Base-by-base conservation (phyloP, 2,329 filamentous ascomycete species). In the Exophiala dermatitidis region DNA sequence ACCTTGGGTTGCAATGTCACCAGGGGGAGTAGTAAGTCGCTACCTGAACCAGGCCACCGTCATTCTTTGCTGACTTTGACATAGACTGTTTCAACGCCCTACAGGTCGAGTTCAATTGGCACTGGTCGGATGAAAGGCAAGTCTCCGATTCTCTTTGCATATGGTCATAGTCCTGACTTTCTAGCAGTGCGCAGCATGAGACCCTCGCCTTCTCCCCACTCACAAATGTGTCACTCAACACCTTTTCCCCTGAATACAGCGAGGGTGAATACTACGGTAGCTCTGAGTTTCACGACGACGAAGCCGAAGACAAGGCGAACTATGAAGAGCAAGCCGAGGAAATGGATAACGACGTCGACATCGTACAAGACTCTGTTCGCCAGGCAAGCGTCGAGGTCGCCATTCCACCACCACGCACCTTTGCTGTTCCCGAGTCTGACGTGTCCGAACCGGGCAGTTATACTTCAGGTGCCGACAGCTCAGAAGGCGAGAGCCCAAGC, bases 1-100 rank as follows among this genome's bases (percentile, higher is more conserved):
- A 65, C 65, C 3, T 77, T 80, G 62, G 78, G 78, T 12, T 67
- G 71, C 34, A 69, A 75, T 54, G 75, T 81, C 28, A 71, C 69
- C 54, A 73, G 77, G 62, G 75, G 73, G 12, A 59, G 65, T 36
- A 32, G 59, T 61, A 48, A 54, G 53, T 55, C 9, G 10, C 19
- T 12, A 9, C 19, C n/a, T 8, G 37, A 12, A 12, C 30, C 29
- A 19, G 10, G 38, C 29, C 19, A 12, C 6, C 33, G 28, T 29
- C 10, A 38, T 10, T 26, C 4, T 5, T n/a, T 33, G 26, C 47
- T 59, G 33, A 59, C 29, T 5, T 9, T 42, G 34, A 0, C 29
- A 5, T 43, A 59, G 57, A 46, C 32, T 46, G 32, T 29, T 59
- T 54, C 46, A 50, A 46, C 31, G 54, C 57, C 3, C 56, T 72